Base-by-base conservation (phyloP, 2,329 filamentous ascomycete genomes). In the Geosmithia morbida region DNA sequence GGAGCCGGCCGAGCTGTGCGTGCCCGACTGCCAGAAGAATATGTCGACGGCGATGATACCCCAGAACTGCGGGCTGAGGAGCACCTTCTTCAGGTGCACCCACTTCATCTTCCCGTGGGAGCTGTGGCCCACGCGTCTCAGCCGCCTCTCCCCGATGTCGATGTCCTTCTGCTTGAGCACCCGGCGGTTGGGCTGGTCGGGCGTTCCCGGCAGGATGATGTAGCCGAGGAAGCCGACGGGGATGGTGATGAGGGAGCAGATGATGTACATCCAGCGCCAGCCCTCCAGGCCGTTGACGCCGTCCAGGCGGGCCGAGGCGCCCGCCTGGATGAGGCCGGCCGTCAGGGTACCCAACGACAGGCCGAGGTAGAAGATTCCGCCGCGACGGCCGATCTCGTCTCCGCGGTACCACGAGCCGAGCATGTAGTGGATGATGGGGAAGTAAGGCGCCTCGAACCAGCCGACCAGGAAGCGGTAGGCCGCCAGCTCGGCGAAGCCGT, bases 1-100 rank as follows among this genome's bases (percentile, higher is more conserved):
- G 0, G 66, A 69, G 2, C 72, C 75, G 1, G 67, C 61, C 7
- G 57, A 64, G 1, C 66, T 68, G 44, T 73, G 59, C 41, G 61
- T 69, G n/a, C 66, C 58, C 5, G 66, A 65, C 49, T 78, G 77
- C 71, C 72, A 79, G 59, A 79, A 79, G 20, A 79, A 62, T 5
- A 75, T 63, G 44, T 75, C 69, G 29, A 74, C 62, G 1, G 71
- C 50, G 0, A 77, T 58, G 10, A 79, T 57, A 0, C 66, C 59
- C 64, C 70, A 79, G 45, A 79, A 68, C 16, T 68, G 69, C 52
- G 65, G 67, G 39, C 65, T 69, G 5, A 52, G 55, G 2, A 65
- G 49, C 10, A 75, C 59, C 2, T 54, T 50, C 42, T 54, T 56
- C 14, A 67, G 48, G 14, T 56, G 57, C 5, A 53, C 41, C 11